A percentile compares a stretch with the other conserved stretches of the same genome.
Conservation (phyloP, 225 moss, liverwort and hornwort species). For the Marchantia polymorpha region DNA sequence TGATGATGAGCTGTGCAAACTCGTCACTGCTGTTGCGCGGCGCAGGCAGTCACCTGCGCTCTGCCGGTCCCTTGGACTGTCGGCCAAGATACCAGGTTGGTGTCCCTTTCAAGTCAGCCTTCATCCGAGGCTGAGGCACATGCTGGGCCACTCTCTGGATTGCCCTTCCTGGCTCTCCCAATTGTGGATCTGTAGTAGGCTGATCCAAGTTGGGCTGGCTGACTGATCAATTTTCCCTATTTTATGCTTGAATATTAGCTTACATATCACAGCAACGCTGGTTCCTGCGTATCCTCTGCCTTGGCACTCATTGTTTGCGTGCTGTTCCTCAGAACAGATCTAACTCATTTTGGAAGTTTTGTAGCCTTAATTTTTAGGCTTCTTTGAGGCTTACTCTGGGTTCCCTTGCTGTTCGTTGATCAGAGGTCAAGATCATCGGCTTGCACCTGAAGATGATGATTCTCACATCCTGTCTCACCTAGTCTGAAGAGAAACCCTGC, state of each 20-base stretch:
- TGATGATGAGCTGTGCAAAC: constrained; percentile 99
- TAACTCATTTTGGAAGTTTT: constrained; percentile 33
- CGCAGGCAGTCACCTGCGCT: constrained; percentile 99
- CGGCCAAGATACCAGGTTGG: constrained; percentile 99
- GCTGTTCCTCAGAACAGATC: constrained; percentile 34
- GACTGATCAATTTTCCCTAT: constrained; percentile 22
- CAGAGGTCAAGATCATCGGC: constrained; percentile 38
- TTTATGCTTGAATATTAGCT: constrained; percentile 26
- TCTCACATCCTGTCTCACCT: constrained; percentile 7
- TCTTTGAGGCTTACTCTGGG: constrained; percentile 10
- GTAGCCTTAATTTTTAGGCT: constrained; percentile 28
- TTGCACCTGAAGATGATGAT: constrained; percentile 29
- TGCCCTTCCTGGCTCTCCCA: constrained; percentile 51
- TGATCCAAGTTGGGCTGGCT: constrained; percentile 34
- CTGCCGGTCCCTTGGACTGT: constrained; percentile 99
- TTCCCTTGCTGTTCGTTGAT: constrained; percentile 26
- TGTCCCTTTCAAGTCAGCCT: constrained; percentile 87
- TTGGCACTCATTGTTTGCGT: constrained; percentile 28
- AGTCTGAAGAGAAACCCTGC: not conserved
- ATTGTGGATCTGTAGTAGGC: constrained; percentile 39
- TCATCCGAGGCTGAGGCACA: constrained; percentile 58
- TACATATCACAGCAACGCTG: constrained; percentile 35
- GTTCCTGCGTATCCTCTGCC: constrained; percentile 31
- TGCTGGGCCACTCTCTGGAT: constrained; percentile 58
- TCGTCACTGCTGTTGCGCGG: constrained; percentile 99